These are phyloP conservation scores for Aspergillus egyptiacus DNA, from an alignment of 495 filamentous ascomycete genomes.

Conservation along the genomic window DNA sequence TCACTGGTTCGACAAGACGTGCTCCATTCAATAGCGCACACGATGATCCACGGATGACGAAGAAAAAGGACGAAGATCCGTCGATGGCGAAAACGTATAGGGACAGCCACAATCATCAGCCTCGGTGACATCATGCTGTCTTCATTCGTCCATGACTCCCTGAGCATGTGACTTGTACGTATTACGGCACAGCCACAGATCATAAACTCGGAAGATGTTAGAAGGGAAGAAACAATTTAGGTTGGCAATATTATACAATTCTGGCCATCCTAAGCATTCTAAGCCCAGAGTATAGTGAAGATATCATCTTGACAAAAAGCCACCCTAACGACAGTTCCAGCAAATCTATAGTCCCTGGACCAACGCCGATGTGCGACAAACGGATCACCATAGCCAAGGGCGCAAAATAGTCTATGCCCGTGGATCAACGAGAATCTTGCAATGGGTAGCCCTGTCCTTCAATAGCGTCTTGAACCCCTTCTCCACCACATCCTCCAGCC, in stretches of 20 bases:
- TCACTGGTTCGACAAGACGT: constrained; percentile 5
- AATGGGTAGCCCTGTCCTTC: constrained; percentile 52
- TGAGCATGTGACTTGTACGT: no score
- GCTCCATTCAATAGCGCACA: background rate
- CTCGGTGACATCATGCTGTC: constrained; percentile 7
- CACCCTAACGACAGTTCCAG: no score
- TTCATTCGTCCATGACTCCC: background rate
- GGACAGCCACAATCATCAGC: constrained; percentile 5
- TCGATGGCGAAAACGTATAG: background rate
- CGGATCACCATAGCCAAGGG: background rate
- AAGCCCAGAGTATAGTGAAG: background rate
- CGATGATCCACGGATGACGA: constrained; percentile 20
- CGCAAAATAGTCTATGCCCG: constrained; percentile 5
- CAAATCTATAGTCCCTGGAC: no score
- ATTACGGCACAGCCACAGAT: background rate
- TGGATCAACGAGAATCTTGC: constrained; percentile 27
- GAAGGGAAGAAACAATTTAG: no score
- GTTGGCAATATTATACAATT: no score
- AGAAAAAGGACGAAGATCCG: background rate
- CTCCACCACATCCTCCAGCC: constrained; percentile 50
- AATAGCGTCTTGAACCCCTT: constrained; percentile 52
- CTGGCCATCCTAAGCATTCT: background rate
- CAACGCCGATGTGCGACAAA: no score
- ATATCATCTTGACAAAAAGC: background rate
- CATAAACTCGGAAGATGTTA: no score